Evolutionary conservation across 2,329 filamentous ascomycete genomes (phyloP).

Genomic region (Orbilia oligospora): DNA sequence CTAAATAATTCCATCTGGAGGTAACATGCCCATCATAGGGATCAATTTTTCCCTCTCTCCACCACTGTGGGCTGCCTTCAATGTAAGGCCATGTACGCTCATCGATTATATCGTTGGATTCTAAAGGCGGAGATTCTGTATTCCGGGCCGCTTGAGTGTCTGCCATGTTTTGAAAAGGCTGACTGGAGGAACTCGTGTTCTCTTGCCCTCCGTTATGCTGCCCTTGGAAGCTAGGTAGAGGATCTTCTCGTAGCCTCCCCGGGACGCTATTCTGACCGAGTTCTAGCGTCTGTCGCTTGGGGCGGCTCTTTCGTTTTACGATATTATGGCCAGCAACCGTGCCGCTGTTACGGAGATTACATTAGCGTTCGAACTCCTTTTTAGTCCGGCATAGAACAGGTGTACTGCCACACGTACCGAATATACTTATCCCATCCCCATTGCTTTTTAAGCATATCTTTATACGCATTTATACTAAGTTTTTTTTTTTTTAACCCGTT

Average conservation of each 20-base stretch:
- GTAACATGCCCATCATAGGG: too few relatives aligned
- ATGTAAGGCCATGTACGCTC: neutral
- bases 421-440: neutral
- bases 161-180: neutral
- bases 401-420: neutral
- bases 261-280: neutral
- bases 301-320: neutral
- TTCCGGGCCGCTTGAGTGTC: neutral
- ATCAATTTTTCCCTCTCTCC: neutral
- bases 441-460: neutral
- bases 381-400: neutral
- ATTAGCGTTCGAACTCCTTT: neutral
- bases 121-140: neutral
- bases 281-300: neutral
- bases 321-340: neutral
- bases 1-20: too few relatives aligned
- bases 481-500: neutral
- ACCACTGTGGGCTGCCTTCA: neutral
- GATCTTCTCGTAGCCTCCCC: neutral
- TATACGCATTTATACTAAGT: neutral
- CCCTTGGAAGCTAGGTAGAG: neutral
- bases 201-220: neutral
- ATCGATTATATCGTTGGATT: neutral
- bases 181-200: neutral
- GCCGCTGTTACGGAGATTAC: neutral